Conservation (phyloP, 2,329 filamentous ascomycete genomes). For the Colletotrichum orbiculare region DNA sequence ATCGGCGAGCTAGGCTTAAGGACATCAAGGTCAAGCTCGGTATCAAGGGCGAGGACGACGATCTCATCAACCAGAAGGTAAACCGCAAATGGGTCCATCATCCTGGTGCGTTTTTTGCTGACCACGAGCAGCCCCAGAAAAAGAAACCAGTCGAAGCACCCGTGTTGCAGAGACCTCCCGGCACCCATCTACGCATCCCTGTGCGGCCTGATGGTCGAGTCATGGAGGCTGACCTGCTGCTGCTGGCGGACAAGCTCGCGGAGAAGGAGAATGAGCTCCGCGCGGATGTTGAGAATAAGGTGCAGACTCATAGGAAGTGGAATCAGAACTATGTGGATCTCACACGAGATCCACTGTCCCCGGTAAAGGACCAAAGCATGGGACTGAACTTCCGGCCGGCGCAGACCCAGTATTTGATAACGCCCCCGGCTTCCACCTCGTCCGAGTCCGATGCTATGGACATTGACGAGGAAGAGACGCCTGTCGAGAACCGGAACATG, state of each 20-base stretch:
- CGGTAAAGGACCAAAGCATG: constrained; percentile 73
- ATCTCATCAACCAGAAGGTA: constrained; percentile 94
- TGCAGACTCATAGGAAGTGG: constrained; percentile 90
- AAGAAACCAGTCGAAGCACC: constrained; percentile 73
- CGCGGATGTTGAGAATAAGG: constrained; percentile 85
- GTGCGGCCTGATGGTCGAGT: constrained; percentile 76
- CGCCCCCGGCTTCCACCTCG: constrained; percentile 67
- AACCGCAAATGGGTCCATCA: constrained; percentile 33
- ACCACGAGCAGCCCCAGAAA: constrained; percentile 71
- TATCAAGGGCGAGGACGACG: constrained; percentile 93
- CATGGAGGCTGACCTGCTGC: constrained; percentile 81
- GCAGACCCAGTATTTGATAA: constrained; percentile 77
- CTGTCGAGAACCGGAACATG: constrained; percentile 44
- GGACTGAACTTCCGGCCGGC: constrained; percentile 76
- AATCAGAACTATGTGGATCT: constrained; percentile 90
- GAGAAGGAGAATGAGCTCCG: constrained; percentile 86
- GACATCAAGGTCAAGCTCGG: constrained; percentile 87
- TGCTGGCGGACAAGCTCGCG: constrained; percentile 79
- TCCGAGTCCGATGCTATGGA: constrained; percentile 64
- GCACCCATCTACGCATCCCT: constrained; percentile 75
- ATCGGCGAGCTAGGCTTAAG: constrained; percentile 84
- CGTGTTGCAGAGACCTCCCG: constrained; percentile 69
- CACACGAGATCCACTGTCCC: constrained; percentile 86
- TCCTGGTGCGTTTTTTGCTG: constrained; percentile 46
- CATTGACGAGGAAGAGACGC: constrained; percentile 53